Evolutionary conservation across 1,284 basidiomycete genomes (phyloP).

Genomic region (Peniophora sp.): DNA sequence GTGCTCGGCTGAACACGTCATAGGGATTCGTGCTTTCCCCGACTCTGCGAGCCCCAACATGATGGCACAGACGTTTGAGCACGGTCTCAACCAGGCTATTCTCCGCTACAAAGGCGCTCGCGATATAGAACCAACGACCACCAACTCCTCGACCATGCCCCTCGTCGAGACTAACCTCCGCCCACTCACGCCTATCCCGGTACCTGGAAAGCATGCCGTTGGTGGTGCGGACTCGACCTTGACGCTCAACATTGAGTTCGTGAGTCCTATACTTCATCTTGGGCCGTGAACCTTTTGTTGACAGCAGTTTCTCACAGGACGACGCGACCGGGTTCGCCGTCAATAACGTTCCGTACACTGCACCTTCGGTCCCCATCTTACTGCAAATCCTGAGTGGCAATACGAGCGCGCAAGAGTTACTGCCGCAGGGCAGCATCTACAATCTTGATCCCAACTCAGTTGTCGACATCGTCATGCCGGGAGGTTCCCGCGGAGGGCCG

Average conservation of each 20-base stretch:
- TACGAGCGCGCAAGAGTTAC: slow-evolving; percentile 3
- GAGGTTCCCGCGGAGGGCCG: slow-evolving; percentile 1
- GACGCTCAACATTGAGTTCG: neutral
- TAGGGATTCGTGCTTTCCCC: slow-evolving; percentile 20
- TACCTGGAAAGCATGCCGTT: slow-evolving; percentile 16
- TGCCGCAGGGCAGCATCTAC: slow-evolving; percentile 7
- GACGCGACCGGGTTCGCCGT: slow-evolving; percentile 5
- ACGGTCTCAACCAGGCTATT: slow-evolving; percentile 43
- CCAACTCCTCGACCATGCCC: slow-evolving; percentile 12
- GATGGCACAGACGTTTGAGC: slow-evolving; percentile 12
- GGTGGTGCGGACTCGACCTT: neutral
- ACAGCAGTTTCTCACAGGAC: too few species aligned
- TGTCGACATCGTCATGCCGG: slow-evolving; percentile 6
- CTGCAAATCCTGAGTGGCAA: slow-evolving; percentile 9
- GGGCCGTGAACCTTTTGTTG: too few species aligned
- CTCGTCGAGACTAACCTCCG: slow-evolving; percentile 22
- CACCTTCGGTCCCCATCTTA: slow-evolving; percentile 6
- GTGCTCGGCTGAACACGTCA: slow-evolving; percentile 19
- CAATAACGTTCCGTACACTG: neutral
- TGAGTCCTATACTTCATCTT: neutral
- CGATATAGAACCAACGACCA: slow-evolving; percentile 32
- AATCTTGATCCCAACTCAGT: slow-evolving; percentile 5
- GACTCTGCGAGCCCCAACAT: slow-evolving; percentile 5
- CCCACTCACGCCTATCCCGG: neutral
- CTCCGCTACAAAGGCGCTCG: slow-evolving; percentile 43